Evolutionary conservation across 768 basidiomycete genomes (phyloP).

Genomic region (Boletus subcaerulescens): DNA sequence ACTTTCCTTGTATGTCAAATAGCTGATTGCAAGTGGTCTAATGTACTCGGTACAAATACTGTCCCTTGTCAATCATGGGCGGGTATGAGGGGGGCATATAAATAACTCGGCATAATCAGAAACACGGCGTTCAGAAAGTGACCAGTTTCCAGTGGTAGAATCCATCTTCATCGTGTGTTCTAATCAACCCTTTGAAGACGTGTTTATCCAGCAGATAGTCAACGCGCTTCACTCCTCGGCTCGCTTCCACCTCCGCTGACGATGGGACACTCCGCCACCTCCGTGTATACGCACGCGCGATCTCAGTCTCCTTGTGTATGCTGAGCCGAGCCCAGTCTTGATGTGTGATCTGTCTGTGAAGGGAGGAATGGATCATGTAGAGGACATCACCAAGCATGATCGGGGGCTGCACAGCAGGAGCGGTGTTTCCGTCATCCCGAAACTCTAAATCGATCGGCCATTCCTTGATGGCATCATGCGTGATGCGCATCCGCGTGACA

Average conservation of each 20-base stretch:
- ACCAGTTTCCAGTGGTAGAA: slow-evolving; percentile 31
- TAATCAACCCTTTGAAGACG: slow-evolving; percentile 37
- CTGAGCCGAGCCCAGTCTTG: slow-evolving; percentile 34
- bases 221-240: slow-evolving; percentile 38
- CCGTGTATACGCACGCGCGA: slow-evolving; percentile 37
- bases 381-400: slow-evolving; percentile 61
- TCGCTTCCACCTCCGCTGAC: slow-evolving; percentile 31
- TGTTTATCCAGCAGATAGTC: slow-evolving; percentile 37
- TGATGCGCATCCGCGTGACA: slow-evolving; percentile 51
- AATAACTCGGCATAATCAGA: neutral
- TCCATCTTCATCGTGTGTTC: slow-evolving; percentile 29
- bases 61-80: neutral
- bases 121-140: slow-evolving; percentile 6
- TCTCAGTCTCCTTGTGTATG: slow-evolving; percentile 25
- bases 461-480: slow-evolving; percentile 51
- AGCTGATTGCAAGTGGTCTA: too few species aligned
- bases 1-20: too few species aligned
- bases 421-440: slow-evolving; percentile 27
- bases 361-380: slow-evolving; percentile 43
- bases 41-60: neutral
- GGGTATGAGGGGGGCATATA: neutral
- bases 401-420: slow-evolving; percentile 30
- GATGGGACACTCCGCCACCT: slow-evolving; percentile 31
- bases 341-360: slow-evolving; percentile 42
- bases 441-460: slow-evolving; percentile 60